These are phyloP conservation scores for Aureobasidium namibiae DNA, from an alignment of 2,329 filamentous ascomycete genomes.

Conservation along the genomic window DNA sequence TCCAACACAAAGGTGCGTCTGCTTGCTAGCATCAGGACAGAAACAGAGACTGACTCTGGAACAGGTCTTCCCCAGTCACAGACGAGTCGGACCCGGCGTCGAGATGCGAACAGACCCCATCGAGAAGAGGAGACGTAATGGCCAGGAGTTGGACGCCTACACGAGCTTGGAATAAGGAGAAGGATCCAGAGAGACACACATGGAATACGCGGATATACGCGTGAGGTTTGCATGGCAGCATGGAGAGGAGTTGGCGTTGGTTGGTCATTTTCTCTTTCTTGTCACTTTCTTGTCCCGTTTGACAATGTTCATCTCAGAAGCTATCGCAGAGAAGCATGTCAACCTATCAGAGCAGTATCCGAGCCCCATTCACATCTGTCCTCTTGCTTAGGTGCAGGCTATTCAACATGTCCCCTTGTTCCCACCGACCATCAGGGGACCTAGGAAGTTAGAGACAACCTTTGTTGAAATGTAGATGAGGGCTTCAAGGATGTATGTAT, in stretches of 20 bases:
- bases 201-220: neutral
- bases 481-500: no score
- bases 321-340: neutral
- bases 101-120: constrained; percentile 64
- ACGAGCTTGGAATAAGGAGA: constrained; percentile 55
- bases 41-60: neutral
- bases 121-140: constrained; percentile 43
- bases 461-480: no score
- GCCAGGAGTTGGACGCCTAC: constrained; percentile 54
- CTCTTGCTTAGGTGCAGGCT: neutral
- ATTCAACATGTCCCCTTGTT: no score
- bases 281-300: neutral
- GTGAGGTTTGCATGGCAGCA: neutral
- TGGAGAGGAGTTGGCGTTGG: constrained; percentile 8
- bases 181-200: neutral
- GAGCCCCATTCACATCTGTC: neutral
- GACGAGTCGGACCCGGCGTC: constrained; percentile 71
- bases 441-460: no score
- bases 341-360: neutral
- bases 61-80: constrained; percentile 52
- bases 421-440: no score
- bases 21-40: neutral
- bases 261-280: neutral
- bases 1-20: constrained; percentile 75
- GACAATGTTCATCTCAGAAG: neutral